Percentiles rank a stretch among this genome's conserved stretches.
Conservation (phyloP, 352 stramenopile species). For the Pythium sukuiense region DNA sequence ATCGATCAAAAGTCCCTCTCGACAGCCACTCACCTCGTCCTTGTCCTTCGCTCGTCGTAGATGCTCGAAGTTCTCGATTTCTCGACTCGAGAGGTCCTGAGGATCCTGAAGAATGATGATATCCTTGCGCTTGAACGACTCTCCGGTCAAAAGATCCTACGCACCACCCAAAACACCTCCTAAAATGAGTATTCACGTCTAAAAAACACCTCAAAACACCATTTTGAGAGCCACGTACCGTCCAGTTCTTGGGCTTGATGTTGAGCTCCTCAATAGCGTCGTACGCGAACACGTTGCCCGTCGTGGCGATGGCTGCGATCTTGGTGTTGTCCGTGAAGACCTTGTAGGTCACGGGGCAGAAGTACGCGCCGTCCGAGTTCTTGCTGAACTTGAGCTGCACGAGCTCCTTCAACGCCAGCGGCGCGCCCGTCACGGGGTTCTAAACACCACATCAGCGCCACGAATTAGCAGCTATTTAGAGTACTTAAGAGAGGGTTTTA, state of each 20-base stretch:
- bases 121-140: constrained; percentile 92
- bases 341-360: constrained; percentile 97
- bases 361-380: constrained; percentile 76
- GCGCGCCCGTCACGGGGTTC: constrained; percentile 94
- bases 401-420: constrained; percentile 92
- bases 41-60: constrained; percentile 59
- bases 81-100: constrained; percentile 84
- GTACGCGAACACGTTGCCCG: constrained; percentile 96
- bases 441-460: constrained; percentile 20
- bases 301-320: constrained; percentile 77
- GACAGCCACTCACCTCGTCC: not conserved
- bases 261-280: constrained; percentile 98
- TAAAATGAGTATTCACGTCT: not conserved
- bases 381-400: constrained; percentile 88
- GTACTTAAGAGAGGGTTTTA: not conserved
- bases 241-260: constrained; percentile 97
- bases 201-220: not conserved
- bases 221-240: constrained; percentile 31
- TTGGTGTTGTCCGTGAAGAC: constrained; percentile 89
- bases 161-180: not conserved
- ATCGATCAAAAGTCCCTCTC: not conserved
- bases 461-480: not conserved
- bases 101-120: constrained; percentile 96
- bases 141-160: constrained; percentile 92
- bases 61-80: constrained; percentile 98